Conservation (phyloP, 192 early-diverging fungal genomes). For the Allomyces javanicus region DNA sequence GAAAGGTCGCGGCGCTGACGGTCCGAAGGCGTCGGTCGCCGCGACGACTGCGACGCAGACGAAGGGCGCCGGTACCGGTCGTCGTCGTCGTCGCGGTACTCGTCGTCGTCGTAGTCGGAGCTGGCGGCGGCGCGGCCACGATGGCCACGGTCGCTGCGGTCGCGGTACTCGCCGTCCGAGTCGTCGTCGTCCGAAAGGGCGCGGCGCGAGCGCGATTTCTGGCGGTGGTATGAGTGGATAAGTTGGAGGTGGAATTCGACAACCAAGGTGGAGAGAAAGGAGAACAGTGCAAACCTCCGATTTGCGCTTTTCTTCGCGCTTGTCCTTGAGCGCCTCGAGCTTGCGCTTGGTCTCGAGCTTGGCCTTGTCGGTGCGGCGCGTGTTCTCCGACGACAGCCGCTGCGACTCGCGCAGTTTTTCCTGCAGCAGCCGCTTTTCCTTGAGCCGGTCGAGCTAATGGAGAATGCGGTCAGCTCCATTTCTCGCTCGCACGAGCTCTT, state of each 20-base stretch:
- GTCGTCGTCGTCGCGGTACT: background rate
- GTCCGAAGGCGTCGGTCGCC: background rate
- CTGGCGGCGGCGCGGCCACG: background rate
- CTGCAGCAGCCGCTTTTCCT: background rate
- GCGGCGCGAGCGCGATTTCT: background rate
- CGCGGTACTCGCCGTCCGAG: background rate
- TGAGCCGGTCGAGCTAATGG: background rate
- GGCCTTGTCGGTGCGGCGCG: background rate
- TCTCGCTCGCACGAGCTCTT: background rate
- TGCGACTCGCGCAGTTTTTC: background rate
- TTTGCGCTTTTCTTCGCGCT: too few relatives aligned
- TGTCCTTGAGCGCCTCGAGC: background rate
- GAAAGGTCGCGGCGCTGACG: constrained; percentile 6
- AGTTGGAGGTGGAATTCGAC: too few relatives aligned
- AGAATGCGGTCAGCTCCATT: background rate
- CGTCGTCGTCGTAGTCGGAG: background rate
- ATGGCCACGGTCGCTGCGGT: background rate
- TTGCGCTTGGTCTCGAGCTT: background rate
- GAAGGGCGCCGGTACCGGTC: constrained; percentile 1
- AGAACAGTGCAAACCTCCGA: too few relatives aligned
- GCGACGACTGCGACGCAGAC: background rate
- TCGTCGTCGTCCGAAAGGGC: background rate
- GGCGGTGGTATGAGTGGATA: too few relatives aligned
- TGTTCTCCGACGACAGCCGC: background rate
- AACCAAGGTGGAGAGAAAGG: too few relatives aligned